These are phyloP conservation scores for Mimosa pudica DNA, from an alignment of 306 rosid species.

Conservation along the genomic window DNA sequence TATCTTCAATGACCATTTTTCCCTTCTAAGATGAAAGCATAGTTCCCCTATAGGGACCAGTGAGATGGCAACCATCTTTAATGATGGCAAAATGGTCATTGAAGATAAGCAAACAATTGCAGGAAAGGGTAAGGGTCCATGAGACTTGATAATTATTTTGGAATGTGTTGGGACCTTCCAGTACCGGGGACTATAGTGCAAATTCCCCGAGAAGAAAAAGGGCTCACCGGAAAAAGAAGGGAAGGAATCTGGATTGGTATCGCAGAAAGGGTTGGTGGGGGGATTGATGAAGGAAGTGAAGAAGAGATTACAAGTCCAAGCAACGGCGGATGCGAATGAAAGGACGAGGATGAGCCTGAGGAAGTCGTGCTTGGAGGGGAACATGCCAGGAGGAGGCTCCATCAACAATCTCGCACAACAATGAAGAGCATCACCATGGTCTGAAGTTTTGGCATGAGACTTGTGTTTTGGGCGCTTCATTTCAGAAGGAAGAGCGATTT, in stretches of 20 bases:
- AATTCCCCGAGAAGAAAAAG: neutral
- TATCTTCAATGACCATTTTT: too few relatives aligned
- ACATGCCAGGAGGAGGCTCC: conserved; percentile 64
- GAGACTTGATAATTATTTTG: too few relatives aligned
- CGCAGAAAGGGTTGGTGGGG: conserved; percentile 64
- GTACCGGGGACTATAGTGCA: too few relatives aligned
- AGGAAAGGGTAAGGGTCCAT: too few relatives aligned
- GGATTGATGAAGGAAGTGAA: conserved; percentile 44
- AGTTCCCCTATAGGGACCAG: too few relatives aligned
- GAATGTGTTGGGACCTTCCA: too few relatives aligned
- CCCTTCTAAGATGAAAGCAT: too few relatives aligned
- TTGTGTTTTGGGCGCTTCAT: conserved; percentile 45
- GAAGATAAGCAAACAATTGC: too few relatives aligned
- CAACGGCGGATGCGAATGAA: conserved; percentile 58
- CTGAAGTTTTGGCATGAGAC: conserved; percentile 4
- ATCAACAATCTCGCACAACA: conserved; percentile 32
- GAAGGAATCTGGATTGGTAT: conserved; percentile 36
- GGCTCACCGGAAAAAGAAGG: conserved; percentile 48
- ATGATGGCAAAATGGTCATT: too few relatives aligned
- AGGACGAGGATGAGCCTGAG: conserved; percentile 51
- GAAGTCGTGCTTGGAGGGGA: conserved; percentile 71
- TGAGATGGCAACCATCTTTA: too few relatives aligned
- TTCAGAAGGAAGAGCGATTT: conserved; percentile 31
- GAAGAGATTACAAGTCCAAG: conserved; percentile 51
- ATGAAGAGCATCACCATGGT: neutral